phyloP scores from a whole-genome alignment of 768 basidiomycete species.

The Podaxis sp. region DNA sequence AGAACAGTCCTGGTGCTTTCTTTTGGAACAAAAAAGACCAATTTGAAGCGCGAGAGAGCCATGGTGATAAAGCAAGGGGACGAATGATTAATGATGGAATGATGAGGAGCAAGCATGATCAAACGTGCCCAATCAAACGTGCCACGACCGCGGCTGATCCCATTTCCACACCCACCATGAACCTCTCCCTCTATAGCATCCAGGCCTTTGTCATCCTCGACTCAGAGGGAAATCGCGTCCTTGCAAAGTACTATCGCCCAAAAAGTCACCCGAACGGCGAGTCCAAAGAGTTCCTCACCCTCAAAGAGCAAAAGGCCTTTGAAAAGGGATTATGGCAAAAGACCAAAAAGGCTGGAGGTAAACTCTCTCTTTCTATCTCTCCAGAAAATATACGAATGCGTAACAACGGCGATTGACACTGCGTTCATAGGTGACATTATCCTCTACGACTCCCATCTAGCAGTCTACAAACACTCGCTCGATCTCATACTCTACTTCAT shows the following conservation, averaged over 20 bases:
- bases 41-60: slow-evolving; percentile 38
- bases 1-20: slow-evolving; percentile 35
- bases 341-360: slow-evolving; percentile 91
- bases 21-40: slow-evolving; percentile 49
- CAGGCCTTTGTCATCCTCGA: slow-evolving; percentile 90
- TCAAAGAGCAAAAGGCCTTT: slow-evolving; percentile 93
- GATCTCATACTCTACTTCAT: slow-evolving; percentile 96
- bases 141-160: neutral
- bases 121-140: neutral
- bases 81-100: neutral
- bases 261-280: slow-evolving; percentile 59
- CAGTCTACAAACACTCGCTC: slow-evolving; percentile 89
- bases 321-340: slow-evolving; percentile 96
- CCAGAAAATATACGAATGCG: neutral
- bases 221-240: slow-evolving; percentile 89
- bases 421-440: slow-evolving; percentile 78
- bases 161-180: slow-evolving; percentile 37
- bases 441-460: slow-evolving; percentile 84
- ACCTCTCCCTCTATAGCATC: slow-evolving; percentile 85
- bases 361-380: slow-evolving; percentile 16
- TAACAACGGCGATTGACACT: neutral
- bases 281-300: slow-evolving; percentile 54
- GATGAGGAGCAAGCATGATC: neutral
- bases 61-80: slow-evolving; percentile 8
- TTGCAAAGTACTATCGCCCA: slow-evolving; percentile 94